These are phyloP conservation scores for Solanum okadae DNA, from an alignment of 257 asterid species.

Conservation along the genomic window DNA sequence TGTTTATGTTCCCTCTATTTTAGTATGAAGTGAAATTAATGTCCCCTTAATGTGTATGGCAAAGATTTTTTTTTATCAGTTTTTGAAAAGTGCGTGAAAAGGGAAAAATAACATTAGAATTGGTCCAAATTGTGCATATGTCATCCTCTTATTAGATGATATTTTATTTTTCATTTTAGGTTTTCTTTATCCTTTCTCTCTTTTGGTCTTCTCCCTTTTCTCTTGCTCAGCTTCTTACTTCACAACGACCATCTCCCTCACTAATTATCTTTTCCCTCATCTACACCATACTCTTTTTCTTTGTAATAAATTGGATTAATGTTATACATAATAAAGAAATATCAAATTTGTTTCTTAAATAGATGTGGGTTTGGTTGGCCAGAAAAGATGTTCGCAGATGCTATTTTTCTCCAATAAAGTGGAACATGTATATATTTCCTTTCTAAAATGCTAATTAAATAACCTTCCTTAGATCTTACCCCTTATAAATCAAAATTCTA, in stretches of 20 bases:
- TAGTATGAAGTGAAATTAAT: neutral
- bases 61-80: too few species aligned
- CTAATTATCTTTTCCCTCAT: neutral
- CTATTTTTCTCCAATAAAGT: neutral
- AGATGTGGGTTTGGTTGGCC: neutral
- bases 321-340: neutral
- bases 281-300: neutral
- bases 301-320: neutral
- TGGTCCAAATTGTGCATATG: neutral
- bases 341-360: neutral
- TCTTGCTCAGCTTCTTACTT: neutral
- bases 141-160: neutral
- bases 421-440: neutral
- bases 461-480: neutral
- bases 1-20: neutral
- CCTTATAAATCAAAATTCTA: too few species aligned
- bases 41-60: neutral
- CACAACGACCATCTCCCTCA: neutral
- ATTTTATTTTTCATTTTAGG: neutral
- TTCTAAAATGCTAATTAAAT: neutral
- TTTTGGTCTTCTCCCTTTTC: neutral
- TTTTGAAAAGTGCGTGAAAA: neutral
- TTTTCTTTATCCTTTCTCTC: neutral
- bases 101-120: neutral
- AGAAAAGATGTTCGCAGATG: neutral